Percentiles rank a stretch among this genome's conserved stretches.
These are phyloP conservation scores for Sclerotinia glacialis DNA, from an alignment of 2,329 filamentous ascomycete species.

Conservation along the genomic window DNA sequence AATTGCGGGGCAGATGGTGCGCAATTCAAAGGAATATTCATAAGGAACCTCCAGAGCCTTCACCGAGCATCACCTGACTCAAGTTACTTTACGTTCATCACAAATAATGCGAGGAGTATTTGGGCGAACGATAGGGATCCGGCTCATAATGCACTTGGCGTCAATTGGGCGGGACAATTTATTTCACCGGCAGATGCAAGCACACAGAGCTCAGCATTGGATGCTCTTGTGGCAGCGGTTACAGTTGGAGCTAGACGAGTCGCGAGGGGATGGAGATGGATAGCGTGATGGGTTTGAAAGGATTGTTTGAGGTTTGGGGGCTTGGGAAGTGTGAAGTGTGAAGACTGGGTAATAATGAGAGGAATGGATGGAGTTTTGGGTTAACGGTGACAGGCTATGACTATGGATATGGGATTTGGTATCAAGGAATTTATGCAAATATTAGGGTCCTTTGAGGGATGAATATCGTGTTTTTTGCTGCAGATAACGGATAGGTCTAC, in stretches of 20 bases:
- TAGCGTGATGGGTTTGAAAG: background rate
- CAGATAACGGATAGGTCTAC: background rate
- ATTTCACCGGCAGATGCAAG: conserved; percentile 49
- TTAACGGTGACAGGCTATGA: background rate
- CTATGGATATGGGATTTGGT: background rate
- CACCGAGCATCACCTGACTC: conserved; percentile 47
- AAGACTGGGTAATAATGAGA: background rate
- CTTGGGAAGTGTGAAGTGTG: background rate
- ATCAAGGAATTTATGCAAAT: background rate
- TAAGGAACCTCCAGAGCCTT: conserved; percentile 60
- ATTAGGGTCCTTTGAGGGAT: background rate
- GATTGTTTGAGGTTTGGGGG: background rate
- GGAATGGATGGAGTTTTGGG: background rate
- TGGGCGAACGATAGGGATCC: conserved; percentile 58
- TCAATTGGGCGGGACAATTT: conserved; percentile 64
- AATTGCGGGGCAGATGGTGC: conserved; percentile 49
- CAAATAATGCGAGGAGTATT: conserved; percentile 62
- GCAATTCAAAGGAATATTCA: conserved; percentile 73
- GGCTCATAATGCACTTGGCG: conserved; percentile 49
- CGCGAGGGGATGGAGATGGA: background rate
- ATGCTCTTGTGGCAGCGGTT: conserved; percentile 61
- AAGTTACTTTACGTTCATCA: conserved; percentile 53
- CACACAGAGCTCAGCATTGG: conserved; percentile 64
- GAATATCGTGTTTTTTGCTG: background rate
- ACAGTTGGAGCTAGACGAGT: conserved; percentile 25